phyloP scores from a whole-genome alignment of 495 filamentous ascomycete genomes.

The Chlorociboria aeruginascens region DNA sequence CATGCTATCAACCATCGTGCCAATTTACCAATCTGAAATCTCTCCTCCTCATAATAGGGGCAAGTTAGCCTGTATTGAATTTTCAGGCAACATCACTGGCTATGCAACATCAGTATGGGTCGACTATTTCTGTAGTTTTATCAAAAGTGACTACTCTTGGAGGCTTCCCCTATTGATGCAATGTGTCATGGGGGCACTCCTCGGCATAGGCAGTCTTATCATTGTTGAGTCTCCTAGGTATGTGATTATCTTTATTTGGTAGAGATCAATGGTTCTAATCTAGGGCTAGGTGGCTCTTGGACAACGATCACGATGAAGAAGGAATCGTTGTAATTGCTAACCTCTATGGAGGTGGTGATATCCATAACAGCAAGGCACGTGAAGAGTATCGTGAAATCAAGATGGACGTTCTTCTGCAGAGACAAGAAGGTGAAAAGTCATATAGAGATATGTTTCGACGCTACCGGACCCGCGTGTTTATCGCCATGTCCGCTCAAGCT shows the following conservation, averaged over 20 bases:
- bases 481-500: slow-evolving; percentile 97
- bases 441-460: slow-evolving; percentile 92
- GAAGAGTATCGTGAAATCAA: slow-evolving; percentile 98
- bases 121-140: slow-evolving; percentile 92
- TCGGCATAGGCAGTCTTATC: slow-evolving; percentile 74
- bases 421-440: slow-evolving; percentile 86
- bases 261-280: no score
- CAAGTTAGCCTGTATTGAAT: slow-evolving; percentile 94
- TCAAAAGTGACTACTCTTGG: slow-evolving; percentile 78
- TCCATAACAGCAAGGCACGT: slow-evolving; percentile 78
- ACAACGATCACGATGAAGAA: slow-evolving; percentile 97
- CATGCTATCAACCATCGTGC: slow-evolving; percentile 90
- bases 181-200: slow-evolving; percentile 79
- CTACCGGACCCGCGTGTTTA: slow-evolving; percentile 85
- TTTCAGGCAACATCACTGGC: slow-evolving; percentile 90
- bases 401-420: slow-evolving; percentile 85
- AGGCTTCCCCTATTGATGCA: slow-evolving; percentile 85
- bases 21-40: slow-evolving; percentile 97
- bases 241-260: slow-evolving; percentile 2
- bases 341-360: slow-evolving; percentile 88
- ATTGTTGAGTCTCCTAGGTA: slow-evolving; percentile 96
- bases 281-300: slow-evolving; percentile 70
- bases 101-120: slow-evolving; percentile 98
- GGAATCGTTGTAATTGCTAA: slow-evolving; percentile 97
- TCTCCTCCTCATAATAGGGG: slow-evolving; percentile 93